phyloP scores from a whole-genome alignment of 1,139 yeast genomes.

The Suhomyces anneliseae region DNA sequence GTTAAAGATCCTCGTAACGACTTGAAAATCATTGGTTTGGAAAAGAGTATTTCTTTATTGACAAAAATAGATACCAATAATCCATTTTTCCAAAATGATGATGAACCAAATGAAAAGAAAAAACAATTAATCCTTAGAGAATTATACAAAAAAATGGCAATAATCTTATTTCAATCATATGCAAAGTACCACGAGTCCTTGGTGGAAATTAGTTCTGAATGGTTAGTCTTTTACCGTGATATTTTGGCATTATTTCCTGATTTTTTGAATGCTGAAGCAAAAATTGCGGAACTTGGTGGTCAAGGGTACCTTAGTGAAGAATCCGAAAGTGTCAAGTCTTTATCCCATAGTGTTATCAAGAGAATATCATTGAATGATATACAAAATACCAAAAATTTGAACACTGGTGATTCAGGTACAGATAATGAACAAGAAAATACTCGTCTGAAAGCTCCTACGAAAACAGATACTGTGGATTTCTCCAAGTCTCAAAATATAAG shows the following conservation, averaged over 20 bases:
- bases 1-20: constrained; percentile 30
- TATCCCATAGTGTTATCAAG: constrained; percentile 17
- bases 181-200: constrained; percentile 41
- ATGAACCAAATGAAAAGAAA: constrained; percentile 23
- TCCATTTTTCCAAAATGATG: constrained; percentile 23
- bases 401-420: constrained; percentile 31
- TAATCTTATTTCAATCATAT: constrained; percentile 35
- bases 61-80: constrained; percentile 25
- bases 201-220: constrained; percentile 44
- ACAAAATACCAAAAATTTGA: constrained; percentile 16
- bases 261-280: constrained; percentile 32
- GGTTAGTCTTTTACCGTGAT: constrained; percentile 40
- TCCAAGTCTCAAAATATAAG: constrained; percentile 25
- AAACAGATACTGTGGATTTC: constrained; percentile 2
- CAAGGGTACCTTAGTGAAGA: constrained; percentile 11
- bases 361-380: constrained; percentile 27
- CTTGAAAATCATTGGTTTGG: constrained; percentile 35
- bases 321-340: constrained; percentile 15
- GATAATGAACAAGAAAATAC: constrained; percentile 19
- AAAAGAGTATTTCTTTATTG: constrained; percentile 36
- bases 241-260: constrained; percentile 41
- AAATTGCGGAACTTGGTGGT: constrained; percentile 12
- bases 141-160: constrained; percentile 34
- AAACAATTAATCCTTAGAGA: constrained; percentile 36
- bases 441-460: not conserved